Percentiles rank a stretch among this genome's conserved stretches.
These are phyloP conservation scores for Podospora conica DNA, from an alignment of 495 filamentous ascomycete species.

Conservation along the genomic window DNA sequence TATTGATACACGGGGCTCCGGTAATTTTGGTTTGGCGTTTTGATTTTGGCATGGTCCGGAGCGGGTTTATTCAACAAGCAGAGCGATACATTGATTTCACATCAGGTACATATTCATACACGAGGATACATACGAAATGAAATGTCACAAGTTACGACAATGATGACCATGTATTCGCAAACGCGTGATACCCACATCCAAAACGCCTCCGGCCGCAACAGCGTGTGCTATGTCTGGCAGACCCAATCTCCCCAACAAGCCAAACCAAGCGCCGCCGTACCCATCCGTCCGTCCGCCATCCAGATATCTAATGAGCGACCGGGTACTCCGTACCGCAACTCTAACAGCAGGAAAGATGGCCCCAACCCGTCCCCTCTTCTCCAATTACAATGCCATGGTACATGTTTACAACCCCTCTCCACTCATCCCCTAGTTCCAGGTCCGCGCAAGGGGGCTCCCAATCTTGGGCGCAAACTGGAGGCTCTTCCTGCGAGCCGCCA, in stretches of 20 bases:
- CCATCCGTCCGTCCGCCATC: not conserved
- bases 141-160: not conserved
- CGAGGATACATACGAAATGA: not conserved
- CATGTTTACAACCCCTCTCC: not conserved
- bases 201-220: not conserved
- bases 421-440: constrained; percentile 28
- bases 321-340: not conserved
- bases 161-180: not conserved
- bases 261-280: not conserved
- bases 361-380: not conserved
- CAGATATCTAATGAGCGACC: not conserved
- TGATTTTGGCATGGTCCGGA: not conserved
- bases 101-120: not conserved
- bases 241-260: not conserved
- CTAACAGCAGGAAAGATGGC: not conserved
- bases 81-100: not conserved
- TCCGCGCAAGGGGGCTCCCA: constrained; percentile 63
- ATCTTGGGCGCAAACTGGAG: constrained; percentile 74
- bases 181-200: not conserved
- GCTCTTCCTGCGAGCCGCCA: constrained; percentile 74
- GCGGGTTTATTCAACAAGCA: not conserved
- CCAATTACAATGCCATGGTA: not conserved
- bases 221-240: not conserved
- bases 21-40: not conserved
- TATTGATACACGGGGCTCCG: not conserved